These are phyloP conservation scores for Penicillium samsonianum DNA, from an alignment of 495 filamentous ascomycete species.

Conservation along the genomic window DNA sequence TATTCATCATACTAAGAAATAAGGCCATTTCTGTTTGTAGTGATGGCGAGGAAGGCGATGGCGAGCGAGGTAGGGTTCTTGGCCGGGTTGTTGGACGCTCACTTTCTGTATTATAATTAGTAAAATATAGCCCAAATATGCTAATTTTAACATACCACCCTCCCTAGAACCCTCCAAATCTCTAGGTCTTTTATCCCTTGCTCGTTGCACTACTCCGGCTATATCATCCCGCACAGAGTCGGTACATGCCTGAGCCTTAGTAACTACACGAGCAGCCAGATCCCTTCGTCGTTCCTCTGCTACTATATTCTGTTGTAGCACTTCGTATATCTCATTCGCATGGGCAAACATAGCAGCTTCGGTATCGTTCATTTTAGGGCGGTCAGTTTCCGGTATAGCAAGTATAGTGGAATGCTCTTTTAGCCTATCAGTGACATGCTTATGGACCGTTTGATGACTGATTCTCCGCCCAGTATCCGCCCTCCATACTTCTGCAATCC, in stretches of 20 bases:
- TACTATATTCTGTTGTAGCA: background rate
- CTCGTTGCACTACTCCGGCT: background rate
- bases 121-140: background rate
- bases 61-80: background rate
- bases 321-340: background rate
- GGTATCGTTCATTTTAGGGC: background rate
- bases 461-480: background rate
- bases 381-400: background rate
- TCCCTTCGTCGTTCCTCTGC: background rate
- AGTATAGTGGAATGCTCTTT: background rate
- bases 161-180: background rate
- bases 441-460: background rate
- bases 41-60: background rate
- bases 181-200: background rate
- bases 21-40: background rate
- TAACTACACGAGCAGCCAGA: background rate
- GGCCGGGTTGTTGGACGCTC: background rate
- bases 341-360: background rate
- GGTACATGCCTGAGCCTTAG: background rate
- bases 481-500: background rate
- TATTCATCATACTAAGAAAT: background rate
- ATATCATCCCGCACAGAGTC: background rate
- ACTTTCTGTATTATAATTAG: background rate
- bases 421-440: background rate
- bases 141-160: background rate